A percentile compares a stretch with the other conserved stretches of the same genome.
Evolutionary conservation across 768 basidiomycete genomes (phyloP).

Genomic region (Suillus brevipes): DNA sequence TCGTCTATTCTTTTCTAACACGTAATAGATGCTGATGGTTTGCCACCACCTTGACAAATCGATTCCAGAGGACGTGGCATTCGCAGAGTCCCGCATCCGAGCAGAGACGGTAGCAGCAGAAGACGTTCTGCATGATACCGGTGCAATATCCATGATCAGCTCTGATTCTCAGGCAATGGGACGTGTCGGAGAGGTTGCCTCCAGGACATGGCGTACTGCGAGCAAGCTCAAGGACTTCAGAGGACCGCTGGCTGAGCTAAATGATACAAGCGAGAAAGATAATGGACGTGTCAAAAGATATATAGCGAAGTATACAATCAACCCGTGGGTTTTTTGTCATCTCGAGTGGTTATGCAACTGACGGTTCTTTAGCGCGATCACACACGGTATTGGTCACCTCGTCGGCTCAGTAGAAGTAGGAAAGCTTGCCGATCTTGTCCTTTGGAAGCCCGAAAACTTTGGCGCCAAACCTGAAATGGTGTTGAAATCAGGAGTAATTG

Average conservation of each 20-base stretch:
- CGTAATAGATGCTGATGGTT: slow-evolving; percentile 94
- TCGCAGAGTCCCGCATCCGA: slow-evolving; percentile 96
- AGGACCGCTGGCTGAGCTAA: slow-evolving; percentile 70
- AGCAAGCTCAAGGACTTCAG: slow-evolving; percentile 85
- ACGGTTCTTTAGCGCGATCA: slow-evolving; percentile 68
- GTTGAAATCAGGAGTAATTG: slow-evolving; percentile 92
- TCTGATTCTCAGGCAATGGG: slow-evolving; percentile 99
- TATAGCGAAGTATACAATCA: slow-evolving; percentile 94
- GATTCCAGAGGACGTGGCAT: slow-evolving; percentile 92
- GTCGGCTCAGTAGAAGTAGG: slow-evolving; percentile 84
- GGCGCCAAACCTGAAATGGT: slow-evolving; percentile 93
- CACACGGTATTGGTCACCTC: slow-evolving; percentile 86
- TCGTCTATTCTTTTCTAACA: slow-evolving; percentile 5
- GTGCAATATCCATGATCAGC: slow-evolving; percentile 96
- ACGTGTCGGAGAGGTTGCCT: slow-evolving; percentile 90
- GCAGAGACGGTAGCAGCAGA: slow-evolving; percentile 97
- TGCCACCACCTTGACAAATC: slow-evolving; percentile 92
- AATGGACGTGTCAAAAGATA: slow-evolving; percentile 95
- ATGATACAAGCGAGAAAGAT: slow-evolving; percentile 46
- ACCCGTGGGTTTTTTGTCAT: slow-evolving; percentile 67
- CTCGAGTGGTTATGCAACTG: neutral
- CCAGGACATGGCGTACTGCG: slow-evolving; percentile 95
- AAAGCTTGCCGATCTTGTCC: slow-evolving; percentile 87
- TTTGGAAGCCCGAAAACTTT: slow-evolving; percentile 95
- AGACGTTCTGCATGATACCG: slow-evolving; percentile 89